Conservation (phyloP, 192 early-diverging fungal genomes). For the Jimgerdemannia flammicorona region DNA sequence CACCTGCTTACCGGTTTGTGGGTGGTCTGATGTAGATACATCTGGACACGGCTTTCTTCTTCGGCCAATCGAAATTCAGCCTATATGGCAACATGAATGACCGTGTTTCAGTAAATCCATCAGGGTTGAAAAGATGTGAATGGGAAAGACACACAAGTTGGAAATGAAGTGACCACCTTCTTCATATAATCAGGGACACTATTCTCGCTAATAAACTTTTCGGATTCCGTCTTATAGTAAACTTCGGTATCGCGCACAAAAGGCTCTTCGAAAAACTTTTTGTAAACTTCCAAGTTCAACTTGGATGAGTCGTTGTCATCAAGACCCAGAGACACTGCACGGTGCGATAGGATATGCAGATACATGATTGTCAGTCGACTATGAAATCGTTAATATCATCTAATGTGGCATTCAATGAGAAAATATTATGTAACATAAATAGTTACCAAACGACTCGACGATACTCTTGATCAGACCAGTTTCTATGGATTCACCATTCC, state of each 20-base stretch:
- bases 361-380: not conserved
- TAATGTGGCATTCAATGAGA: not conserved
- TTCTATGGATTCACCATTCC: slow-evolving; percentile 90
- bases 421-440: not conserved
- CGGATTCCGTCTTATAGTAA: slow-evolving; percentile 89
- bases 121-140: not conserved
- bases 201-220: slow-evolving; percentile 88
- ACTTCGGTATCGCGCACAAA: slow-evolving; percentile 77
- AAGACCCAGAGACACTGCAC: slow-evolving; percentile 73
- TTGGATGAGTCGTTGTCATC: slow-evolving; percentile 77
- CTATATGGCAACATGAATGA: slow-evolving; percentile 20
- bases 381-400: not conserved
- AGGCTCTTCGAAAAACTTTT: slow-evolving; percentile 79
- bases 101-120: not conserved
- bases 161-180: slow-evolving; percentile 40
- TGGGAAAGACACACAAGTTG: not conserved
- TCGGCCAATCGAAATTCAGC: slow-evolving; percentile 68
- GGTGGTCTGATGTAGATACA: slow-evolving; percentile 84
- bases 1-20: slow-evolving; percentile 47
- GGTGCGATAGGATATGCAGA: not conserved
- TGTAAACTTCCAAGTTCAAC: slow-evolving; percentile 85
- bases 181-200: slow-evolving; percentile 95
- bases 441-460: slow-evolving; percentile 86
- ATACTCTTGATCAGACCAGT: slow-evolving; percentile 81
- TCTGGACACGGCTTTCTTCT: slow-evolving; percentile 86